A percentile compares a stretch with the other conserved stretches of the same genome.
Evolutionary conservation across 805 yeast genomes (phyloP).

Genomic region (Saccharomycopsis fermentans): DNA sequence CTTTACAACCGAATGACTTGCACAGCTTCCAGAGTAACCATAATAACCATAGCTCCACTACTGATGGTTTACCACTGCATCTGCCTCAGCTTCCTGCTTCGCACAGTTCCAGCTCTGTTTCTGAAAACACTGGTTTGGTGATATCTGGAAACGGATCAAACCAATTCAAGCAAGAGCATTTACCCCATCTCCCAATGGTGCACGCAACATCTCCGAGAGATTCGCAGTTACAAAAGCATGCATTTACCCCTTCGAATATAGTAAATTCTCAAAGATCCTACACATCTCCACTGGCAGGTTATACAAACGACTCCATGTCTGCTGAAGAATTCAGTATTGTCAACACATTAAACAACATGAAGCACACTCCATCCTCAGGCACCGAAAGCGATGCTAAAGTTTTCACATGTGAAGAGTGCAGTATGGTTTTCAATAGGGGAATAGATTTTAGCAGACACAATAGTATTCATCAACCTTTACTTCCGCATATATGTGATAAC

Average conservation of each 20-base stretch:
- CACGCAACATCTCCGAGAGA: background rate
- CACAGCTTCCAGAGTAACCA: background rate
- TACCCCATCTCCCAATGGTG: background rate
- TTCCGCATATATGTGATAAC: slow-evolving; percentile 64
- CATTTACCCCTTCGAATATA: background rate
- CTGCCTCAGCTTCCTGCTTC: background rate
- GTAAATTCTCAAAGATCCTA: background rate
- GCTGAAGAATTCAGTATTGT: background rate
- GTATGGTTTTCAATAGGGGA: slow-evolving; percentile 53
- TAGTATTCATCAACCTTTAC: slow-evolving; percentile 58
- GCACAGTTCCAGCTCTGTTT: background rate
- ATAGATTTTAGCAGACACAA: slow-evolving; percentile 57
- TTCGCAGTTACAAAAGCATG: background rate
- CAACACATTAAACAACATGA: background rate
- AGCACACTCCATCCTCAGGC: background rate
- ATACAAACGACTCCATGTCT: background rate
- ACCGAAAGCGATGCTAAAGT: slow-evolving; percentile 26
- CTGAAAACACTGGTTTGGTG: background rate
- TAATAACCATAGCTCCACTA: no score
- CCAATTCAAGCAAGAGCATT: background rate
- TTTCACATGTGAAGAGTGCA: slow-evolving; percentile 50
- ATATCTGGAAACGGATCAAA: background rate
- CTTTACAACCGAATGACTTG: background rate
- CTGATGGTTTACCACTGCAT: background rate
- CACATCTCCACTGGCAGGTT: background rate